Conservation (phyloP, 768 basidiomycete species). For the Cystofilobasidium bisporidii region DNA sequence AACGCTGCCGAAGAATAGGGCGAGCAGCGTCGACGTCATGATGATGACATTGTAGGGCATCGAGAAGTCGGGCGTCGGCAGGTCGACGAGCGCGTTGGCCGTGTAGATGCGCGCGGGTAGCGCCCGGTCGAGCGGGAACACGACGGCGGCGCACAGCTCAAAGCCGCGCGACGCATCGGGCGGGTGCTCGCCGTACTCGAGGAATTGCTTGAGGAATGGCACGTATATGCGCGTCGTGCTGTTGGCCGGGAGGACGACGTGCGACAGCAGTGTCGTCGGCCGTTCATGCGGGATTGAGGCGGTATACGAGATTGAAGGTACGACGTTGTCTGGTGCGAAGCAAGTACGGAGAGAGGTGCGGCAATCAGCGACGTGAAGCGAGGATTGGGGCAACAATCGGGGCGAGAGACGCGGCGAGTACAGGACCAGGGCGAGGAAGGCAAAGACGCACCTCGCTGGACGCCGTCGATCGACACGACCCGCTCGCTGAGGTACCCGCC, state of each 20-base stretch:
- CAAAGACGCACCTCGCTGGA: constrained; percentile 26
- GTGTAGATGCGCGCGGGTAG: constrained; percentile 56
- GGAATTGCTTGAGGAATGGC: constrained; percentile 69
- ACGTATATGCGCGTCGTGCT: constrained; percentile 57
- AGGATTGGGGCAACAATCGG: too few species aligned
- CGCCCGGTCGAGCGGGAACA: constrained; percentile 31
- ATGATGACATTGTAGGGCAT: constrained; percentile 99
- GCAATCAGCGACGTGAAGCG: too few species aligned
- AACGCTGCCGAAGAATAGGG: constrained; percentile 79
- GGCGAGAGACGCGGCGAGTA: too few species aligned
- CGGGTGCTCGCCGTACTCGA: constrained; percentile 90
- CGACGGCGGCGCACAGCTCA: constrained; percentile 76
- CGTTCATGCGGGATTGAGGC: constrained; percentile 36
- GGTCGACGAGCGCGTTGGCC: constrained; percentile 67
- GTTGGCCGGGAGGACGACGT: constrained; percentile 59
- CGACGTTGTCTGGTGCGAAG: constrained; percentile 14
- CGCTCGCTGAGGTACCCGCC: constrained; percentile 80
- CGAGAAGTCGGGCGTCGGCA: constrained; percentile 98
- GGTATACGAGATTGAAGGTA: constrained; percentile 18
- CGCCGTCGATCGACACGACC: constrained; percentile 46
- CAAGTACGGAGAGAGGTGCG: too few species aligned
- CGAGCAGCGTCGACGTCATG: constrained; percentile 74
- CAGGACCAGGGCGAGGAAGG: background rate
- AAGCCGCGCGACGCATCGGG: constrained; percentile 92
- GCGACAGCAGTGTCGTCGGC: constrained; percentile 59